phyloP scores from a whole-genome alignment of 768 basidiomycete genomes.

The Agaricus subrufescens region DNA sequence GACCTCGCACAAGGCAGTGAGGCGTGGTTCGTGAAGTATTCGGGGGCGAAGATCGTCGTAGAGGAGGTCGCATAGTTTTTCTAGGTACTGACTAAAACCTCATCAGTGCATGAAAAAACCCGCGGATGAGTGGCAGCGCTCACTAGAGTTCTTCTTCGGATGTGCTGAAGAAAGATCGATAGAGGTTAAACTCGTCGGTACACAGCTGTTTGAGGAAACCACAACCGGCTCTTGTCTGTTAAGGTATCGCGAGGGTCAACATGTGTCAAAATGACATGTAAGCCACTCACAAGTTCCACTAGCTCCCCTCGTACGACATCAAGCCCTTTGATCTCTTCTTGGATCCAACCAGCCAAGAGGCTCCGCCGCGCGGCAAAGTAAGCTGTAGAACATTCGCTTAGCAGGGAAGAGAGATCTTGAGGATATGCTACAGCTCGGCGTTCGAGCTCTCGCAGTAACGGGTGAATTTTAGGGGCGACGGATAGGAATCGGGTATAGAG shows the following conservation, averaged over 20 bases:
- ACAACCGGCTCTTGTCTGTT: conserved; percentile 85
- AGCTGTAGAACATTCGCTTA: conserved; percentile 83
- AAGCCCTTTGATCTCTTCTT: conserved; percentile 77
- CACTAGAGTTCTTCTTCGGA: conserved; percentile 65
- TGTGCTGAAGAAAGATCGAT: conserved; percentile 79
- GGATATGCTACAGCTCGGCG: conserved; percentile 70
- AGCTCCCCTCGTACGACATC: conserved; percentile 78
- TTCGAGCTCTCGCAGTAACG: conserved; percentile 84
- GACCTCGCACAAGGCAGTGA: conserved; percentile 87
- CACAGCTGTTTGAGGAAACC: conserved; percentile 91
- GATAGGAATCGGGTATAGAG: conserved; percentile 86
- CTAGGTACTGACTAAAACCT: conserved; percentile 69
- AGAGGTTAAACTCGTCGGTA: conserved; percentile 84
- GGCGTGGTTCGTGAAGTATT: conserved; percentile 87
- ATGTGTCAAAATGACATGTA: background rate
- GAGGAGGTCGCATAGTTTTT: conserved; percentile 87
- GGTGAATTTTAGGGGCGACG: conserved; percentile 65
- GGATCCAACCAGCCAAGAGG: conserved; percentile 68
- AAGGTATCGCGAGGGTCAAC: background rate
- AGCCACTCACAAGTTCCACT: conserved; percentile 73
- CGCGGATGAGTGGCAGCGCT: conserved; percentile 13
- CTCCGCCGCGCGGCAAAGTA: conserved; percentile 74
- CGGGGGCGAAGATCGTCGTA: conserved; percentile 94
- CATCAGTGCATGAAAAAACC: background rate
- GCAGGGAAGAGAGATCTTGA: conserved; percentile 75